Conservation (phyloP, 208 protist species). For the Acanthamoeba rhysodes region DNA sequence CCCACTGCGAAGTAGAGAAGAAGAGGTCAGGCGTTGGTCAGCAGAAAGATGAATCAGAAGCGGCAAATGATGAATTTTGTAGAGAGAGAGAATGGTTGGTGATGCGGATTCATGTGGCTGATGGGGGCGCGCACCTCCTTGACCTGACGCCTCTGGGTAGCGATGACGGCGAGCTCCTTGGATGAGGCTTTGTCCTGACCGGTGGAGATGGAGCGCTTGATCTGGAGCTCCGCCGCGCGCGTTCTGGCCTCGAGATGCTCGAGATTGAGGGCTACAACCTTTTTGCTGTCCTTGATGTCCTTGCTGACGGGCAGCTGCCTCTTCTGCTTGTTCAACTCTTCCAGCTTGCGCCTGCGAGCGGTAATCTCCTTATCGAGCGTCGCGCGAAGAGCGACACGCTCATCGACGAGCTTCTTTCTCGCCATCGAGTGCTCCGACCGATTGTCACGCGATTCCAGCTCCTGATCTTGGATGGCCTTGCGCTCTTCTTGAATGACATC, state of each 20-base stretch:
- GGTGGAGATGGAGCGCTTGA: neutral
- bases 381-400: neutral
- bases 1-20: neutral
- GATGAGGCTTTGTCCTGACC: neutral
- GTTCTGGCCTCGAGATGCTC: neutral
- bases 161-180: neutral
- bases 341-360: neutral
- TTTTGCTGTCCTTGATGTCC: constrained; percentile 29
- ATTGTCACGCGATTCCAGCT: neutral
- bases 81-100: neutral
- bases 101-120: no score
- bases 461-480: neutral
- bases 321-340: constrained; percentile 8
- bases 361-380: neutral
- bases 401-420: neutral
- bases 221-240: neutral
- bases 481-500: neutral
- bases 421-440: neutral
- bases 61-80: neutral
- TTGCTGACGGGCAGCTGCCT: constrained; percentile 8
- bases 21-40: neutral
- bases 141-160: neutral
- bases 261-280: neutral
- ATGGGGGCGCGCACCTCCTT: neutral
- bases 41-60: neutral